These are phyloP conservation scores for Canavalia gladiata DNA, from an alignment of 306 rosid genomes.

Conservation along the genomic window DNA sequence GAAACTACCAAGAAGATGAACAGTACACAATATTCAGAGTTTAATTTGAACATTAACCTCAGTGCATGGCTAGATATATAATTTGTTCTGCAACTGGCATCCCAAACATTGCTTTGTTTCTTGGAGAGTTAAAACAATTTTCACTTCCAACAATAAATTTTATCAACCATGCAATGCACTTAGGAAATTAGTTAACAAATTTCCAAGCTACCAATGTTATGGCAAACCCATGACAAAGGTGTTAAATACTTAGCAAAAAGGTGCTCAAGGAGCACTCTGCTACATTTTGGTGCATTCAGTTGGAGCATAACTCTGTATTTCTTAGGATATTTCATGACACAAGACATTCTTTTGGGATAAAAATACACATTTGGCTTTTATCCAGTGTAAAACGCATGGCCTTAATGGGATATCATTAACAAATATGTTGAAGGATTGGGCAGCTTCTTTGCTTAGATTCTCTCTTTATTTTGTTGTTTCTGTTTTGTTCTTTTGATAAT, in stretches of 20 bases:
- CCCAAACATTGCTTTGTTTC: slow-evolving; percentile 7
- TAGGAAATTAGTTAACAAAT: background rate
- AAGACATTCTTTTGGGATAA: background rate
- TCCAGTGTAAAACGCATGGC: background rate
- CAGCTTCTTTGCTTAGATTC: background rate
- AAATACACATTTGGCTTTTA: background rate
- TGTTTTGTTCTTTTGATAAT: background rate
- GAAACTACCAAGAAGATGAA: slow-evolving; percentile 6
- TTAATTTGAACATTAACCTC: slow-evolving; percentile 20
- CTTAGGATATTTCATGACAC: background rate
- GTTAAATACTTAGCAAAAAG: slow-evolving; percentile 28
- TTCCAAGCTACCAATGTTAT: slow-evolving; percentile 12
- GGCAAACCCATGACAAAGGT: slow-evolving; percentile 24
- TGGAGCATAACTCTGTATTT: background rate
- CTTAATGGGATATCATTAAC: background rate
- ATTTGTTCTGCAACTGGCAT: slow-evolving; percentile 16
- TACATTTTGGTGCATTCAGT: background rate
- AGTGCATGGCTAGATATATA: slow-evolving; percentile 25
- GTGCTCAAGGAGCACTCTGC: background rate
- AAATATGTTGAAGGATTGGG: background rate
- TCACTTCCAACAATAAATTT: background rate
- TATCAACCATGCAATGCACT: background rate
- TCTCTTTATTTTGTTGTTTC: slow-evolving; percentile 13
- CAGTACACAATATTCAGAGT: background rate
- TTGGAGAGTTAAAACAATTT: background rate